Evolutionary conservation across 2,329 filamentous ascomycete species (phyloP).

Genomic region (Penicillium sp.): DNA sequence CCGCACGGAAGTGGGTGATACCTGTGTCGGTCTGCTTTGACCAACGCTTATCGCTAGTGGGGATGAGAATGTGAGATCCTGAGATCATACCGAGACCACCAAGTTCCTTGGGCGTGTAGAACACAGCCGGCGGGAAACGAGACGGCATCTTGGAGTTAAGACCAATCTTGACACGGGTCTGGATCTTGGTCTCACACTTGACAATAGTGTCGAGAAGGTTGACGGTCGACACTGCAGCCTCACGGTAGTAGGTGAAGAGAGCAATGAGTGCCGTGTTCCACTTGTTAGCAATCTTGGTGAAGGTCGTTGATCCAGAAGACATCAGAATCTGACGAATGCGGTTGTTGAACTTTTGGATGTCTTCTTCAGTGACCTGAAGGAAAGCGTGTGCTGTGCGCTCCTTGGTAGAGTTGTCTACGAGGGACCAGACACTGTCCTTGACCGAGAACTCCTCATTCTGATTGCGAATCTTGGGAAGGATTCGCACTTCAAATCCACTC

Average conservation of each 20-base stretch:
- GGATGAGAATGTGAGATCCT: constrained; percentile 95
- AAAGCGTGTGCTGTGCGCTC: constrained; percentile 97
- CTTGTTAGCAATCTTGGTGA: constrained; percentile 99
- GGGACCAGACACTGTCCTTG: constrained; percentile 97
- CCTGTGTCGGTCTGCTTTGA: constrained; percentile 97
- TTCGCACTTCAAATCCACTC: constrained; percentile 96
- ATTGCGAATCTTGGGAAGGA: constrained; percentile 92
- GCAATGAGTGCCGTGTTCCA: constrained; percentile 99
- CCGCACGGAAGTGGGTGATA: constrained; percentile 92
- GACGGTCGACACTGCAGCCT: constrained; percentile 94
- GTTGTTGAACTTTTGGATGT: constrained; percentile 99
- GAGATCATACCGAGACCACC: constrained; percentile 99
- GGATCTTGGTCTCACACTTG: constrained; percentile 99
- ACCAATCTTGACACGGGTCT: constrained; percentile 97
- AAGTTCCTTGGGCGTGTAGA: constrained; percentile 97
- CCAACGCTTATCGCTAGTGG: constrained; percentile 96
- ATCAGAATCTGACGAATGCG: constrained; percentile 97
- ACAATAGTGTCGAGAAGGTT: constrained; percentile 95
- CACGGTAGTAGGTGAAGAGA: constrained; percentile 97
- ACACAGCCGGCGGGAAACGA: constrained; percentile 95
- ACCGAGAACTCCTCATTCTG: constrained; percentile 94
- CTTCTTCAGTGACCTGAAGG: constrained; percentile 94
- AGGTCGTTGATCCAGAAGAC: constrained; percentile 98
- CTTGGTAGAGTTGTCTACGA: constrained; percentile 95
- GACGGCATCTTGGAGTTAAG: constrained; percentile 99